Base-by-base conservation (phyloP, 2,329 filamentous ascomycete species). In the Verticillium longisporum region DNA sequence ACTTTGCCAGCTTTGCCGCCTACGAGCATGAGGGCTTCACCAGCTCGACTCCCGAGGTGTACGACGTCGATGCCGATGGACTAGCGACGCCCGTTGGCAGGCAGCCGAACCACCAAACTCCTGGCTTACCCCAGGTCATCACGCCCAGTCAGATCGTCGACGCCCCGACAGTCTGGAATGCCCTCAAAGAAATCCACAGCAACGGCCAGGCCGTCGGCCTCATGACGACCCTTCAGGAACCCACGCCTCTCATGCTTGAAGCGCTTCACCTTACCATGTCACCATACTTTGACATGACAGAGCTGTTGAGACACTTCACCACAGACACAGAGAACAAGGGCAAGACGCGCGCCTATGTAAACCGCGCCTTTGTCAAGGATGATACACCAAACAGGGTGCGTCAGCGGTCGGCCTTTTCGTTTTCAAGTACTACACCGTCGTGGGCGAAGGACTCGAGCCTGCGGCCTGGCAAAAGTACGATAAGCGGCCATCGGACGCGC, bases 371-470 rank as follows among this genome's bases (percentile, higher is more conserved):
- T 56, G 62, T 58, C 14, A 58, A 31, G 2, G 70, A 75, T 15
- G n/a, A 21, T 5, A 63, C 71, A 2, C 74, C 80, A 33, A 74
- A 79, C 34, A 67, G 73, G 4, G 73, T 81, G 7, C 80, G 79
- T 13, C 84, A 84, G 65, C 75, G 81, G 6, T 82, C 80, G 7
- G 86, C 87, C 69, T 80, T 86, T 87, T 88, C 68, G 82, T 79
- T 53, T 87, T 88, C 69, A 86, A 88, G 65, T 88, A 87, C 68
- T 87, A 86, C 67, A 88, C 85, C 5, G 77, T 87, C 6, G 79
- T 88, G 13, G 81, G 79, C 1, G 77, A 82, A 4, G 80, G 78
- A 4, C 79, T 84, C 50, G 75, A 78, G 36, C 85, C 86, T 0
- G 82, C 85, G 66, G 75, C 81, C 6, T 88, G 85, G 84, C 86